A percentile compares a stretch with the other conserved stretches of the same genome.
Evolutionary conservation across 2,329 filamentous ascomycete genomes (phyloP).

Genomic region (Cladosporium cucumerinum): DNA sequence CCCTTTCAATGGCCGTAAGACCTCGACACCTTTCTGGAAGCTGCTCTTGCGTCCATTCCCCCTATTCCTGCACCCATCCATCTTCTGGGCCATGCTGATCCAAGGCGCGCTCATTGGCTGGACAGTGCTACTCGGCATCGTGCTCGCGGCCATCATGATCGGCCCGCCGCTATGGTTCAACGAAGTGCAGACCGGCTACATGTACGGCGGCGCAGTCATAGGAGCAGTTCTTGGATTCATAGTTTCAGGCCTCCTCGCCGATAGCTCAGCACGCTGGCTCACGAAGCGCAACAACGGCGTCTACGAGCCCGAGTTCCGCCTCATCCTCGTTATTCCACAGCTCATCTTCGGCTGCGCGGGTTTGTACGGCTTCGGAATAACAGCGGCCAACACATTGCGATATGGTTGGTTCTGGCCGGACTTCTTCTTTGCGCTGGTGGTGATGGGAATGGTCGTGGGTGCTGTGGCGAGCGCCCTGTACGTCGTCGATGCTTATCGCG

Average conservation of each 20-base stretch:
- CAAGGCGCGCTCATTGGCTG: conserved; percentile 91
- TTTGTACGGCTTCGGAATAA: conserved; percentile 80
- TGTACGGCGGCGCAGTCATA: conserved; percentile 81
- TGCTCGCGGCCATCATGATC: conserved; percentile 78
- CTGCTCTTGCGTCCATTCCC: conserved; percentile 71
- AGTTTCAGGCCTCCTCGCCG: conserved; percentile 70
- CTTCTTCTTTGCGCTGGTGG: conserved; percentile 78
- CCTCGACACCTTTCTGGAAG: conserved; percentile 68
- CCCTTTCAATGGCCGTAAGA: conserved; percentile 78
- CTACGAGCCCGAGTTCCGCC: conserved; percentile 88
- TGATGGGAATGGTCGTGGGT: conserved; percentile 87
- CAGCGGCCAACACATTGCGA: conserved; percentile 56
- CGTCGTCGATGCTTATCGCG: conserved; percentile 86
- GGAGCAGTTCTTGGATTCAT: conserved; percentile 76
- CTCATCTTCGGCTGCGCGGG: conserved; percentile 73
- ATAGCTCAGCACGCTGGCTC: conserved; percentile 67
- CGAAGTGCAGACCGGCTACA: conserved; percentile 77
- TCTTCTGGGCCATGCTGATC: conserved; percentile 76
- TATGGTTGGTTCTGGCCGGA: conserved; percentile 74
- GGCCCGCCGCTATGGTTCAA: conserved; percentile 77
- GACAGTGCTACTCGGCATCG: conserved; percentile 88
- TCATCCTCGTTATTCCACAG: conserved; percentile 79
- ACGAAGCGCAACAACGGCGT: conserved; percentile 73
- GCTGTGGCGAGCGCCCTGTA: conserved; percentile 83
- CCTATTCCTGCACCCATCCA: conserved; percentile 77